Evolutionary conservation across 1,284 basidiomycete species (phyloP).

Genomic region (Phellopilus nigrolimitatus): DNA sequence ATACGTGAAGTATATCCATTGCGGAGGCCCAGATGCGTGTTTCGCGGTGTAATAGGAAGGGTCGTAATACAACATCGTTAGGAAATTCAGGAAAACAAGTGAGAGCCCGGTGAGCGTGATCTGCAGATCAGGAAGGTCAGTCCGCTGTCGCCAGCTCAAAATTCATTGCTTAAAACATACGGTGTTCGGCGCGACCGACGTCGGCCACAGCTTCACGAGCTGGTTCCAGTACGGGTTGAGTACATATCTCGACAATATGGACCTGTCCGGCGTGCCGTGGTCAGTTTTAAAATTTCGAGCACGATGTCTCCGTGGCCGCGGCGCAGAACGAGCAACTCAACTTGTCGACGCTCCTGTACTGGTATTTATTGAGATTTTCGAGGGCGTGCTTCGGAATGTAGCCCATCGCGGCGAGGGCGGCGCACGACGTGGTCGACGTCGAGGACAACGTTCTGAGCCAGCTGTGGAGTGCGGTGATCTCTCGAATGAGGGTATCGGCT

Average conservation of each 20-base stretch:
- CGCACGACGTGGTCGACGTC: slow-evolving; percentile 1
- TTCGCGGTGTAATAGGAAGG: slow-evolving; percentile 67
- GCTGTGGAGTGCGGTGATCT: no score
- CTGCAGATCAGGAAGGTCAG: slow-evolving; percentile 34
- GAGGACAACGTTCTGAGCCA: background rate
- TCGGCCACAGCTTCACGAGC: slow-evolving; percentile 90
- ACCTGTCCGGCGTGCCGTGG: slow-evolving; percentile 38
- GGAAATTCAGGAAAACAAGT: slow-evolving; percentile 83
- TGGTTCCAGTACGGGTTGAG: slow-evolving; percentile 93
- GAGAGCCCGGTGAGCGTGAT: slow-evolving; percentile 81
- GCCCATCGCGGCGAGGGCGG: slow-evolving; percentile 12
- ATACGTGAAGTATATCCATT: slow-evolving; percentile 85
- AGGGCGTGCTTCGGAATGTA: slow-evolving; percentile 22
- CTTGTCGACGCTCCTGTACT: slow-evolving; percentile 25
- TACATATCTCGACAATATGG: slow-evolving; percentile 72
- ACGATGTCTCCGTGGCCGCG: background rate
- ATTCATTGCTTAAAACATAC: slow-evolving; percentile 41
- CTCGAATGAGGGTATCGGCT: no score
- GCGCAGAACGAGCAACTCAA: slow-evolving; percentile 4
- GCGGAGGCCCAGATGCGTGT: slow-evolving; percentile 60
- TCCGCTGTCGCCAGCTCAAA: background rate
- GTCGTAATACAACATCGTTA: slow-evolving; percentile 80
- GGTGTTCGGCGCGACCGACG: slow-evolving; percentile 85
- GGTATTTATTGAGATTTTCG: slow-evolving; percentile 20
- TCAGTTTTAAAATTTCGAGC: background rate